phyloP scores from a whole-genome alignment of 2,329 filamentous ascomycete genomes.

The Albophoma yamanashiensis region DNA sequence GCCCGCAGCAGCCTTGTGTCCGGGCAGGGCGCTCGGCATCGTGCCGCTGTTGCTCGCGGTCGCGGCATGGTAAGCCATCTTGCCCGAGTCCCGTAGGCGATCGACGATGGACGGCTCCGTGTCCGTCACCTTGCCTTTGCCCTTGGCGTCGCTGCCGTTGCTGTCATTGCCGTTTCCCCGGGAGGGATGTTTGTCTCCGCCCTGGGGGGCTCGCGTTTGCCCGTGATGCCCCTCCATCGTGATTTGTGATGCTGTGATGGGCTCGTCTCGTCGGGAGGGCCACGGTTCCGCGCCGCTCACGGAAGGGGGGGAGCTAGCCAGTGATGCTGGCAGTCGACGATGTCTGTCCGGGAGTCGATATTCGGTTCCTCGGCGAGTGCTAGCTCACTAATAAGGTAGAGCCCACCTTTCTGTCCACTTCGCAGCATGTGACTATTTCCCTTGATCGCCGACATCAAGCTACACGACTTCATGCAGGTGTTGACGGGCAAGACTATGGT shows the following conservation, averaged over 20 bases:
- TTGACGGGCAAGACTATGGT: neutral
- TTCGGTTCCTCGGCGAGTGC: neutral
- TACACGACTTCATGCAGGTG: neutral
- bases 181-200: neutral
- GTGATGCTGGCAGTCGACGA: neutral
- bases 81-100: slow-evolving; percentile 16
- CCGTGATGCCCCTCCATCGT: neutral
- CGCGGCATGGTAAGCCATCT: slow-evolving; percentile 14
- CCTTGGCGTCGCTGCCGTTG: slow-evolving; percentile 5
- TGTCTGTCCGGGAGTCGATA: neutral
- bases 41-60: slow-evolving; percentile 3
- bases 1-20: slow-evolving; percentile 9
- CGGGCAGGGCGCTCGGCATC: slow-evolving; percentile 6
- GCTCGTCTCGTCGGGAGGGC: neutral
- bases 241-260: neutral
- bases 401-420: neutral
- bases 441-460: neutral
- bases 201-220: neutral
- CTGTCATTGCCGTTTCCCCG: neutral
- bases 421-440: neutral
- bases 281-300: neutral
- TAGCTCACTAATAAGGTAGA: neutral
- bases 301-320: neutral
- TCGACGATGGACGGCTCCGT: slow-evolving; percentile 7
- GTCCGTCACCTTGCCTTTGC: slow-evolving; percentile 3